Evolutionary conservation across 192 early-diverging fungal species (phyloP).

Genomic region (Glomus cerebriforme): DNA sequence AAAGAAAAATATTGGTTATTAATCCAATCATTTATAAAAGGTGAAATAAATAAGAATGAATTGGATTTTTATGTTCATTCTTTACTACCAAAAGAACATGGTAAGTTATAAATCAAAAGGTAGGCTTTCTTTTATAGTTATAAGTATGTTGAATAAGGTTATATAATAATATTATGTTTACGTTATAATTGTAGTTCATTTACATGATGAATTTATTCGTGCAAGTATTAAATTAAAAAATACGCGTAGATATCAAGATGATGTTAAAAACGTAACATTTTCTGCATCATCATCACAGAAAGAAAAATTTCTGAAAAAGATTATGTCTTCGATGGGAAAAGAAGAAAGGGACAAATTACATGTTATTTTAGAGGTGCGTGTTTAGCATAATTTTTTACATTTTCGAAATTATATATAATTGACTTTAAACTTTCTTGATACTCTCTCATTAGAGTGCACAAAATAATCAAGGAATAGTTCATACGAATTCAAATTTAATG

Average conservation of each 20-base stretch:
- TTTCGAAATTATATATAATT: not conserved
- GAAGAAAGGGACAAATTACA: conserved; percentile 12
- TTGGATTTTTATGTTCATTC: not conserved
- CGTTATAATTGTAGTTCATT: not conserved
- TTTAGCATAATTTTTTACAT: not conserved
- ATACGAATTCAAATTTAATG: not conserved
- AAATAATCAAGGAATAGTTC: not conserved
- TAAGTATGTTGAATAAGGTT: not conserved
- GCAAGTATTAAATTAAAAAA: not conserved
- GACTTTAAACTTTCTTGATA: not conserved
- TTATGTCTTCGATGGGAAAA: not conserved
- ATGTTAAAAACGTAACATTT: not conserved
- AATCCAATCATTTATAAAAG: not conserved
- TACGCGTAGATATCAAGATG: not conserved
- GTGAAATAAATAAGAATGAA: not conserved
- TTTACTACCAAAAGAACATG: not conserved
- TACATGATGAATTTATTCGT: conserved; percentile 17
- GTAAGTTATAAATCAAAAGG: not conserved
- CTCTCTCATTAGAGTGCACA: not conserved
- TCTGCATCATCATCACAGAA: not conserved
- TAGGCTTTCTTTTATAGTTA: not conserved
- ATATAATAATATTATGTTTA: not conserved
- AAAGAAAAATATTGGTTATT: conserved; percentile 1
- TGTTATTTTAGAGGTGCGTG: not conserved
- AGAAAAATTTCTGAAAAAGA: not conserved